phyloP scores from a whole-genome alignment of 108 stramenopile genomes.

The Nitzschia sp. region DNA sequence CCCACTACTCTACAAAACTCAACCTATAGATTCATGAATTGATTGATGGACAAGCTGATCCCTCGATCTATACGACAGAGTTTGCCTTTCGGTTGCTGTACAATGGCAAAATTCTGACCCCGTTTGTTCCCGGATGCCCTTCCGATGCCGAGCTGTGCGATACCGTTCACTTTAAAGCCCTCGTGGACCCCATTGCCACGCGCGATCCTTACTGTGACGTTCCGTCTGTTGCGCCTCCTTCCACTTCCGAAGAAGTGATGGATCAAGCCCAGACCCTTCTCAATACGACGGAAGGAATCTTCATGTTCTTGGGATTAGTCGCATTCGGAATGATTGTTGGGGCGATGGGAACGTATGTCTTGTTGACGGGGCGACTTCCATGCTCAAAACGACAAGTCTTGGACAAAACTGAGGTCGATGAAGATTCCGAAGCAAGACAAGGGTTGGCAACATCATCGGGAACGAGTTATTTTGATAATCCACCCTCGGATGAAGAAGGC shows the following conservation, averaged over 20 bases:
- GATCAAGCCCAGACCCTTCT: background rate
- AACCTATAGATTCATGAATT: slow-evolving; percentile 28
- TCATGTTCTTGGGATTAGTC: slow-evolving; percentile 1
- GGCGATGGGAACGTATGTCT: background rate
- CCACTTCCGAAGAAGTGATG: background rate
- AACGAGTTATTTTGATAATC: background rate
- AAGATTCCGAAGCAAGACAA: background rate
- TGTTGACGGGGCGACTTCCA: background rate
- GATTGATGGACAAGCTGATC: slow-evolving; percentile 29
- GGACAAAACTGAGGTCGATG: background rate
- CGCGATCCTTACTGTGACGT: slow-evolving; percentile 39
- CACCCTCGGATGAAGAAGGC: background rate
- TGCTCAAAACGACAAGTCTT: background rate
- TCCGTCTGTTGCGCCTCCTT: background rate
- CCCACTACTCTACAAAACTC: background rate
- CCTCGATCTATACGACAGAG: slow-evolving; percentile 22
- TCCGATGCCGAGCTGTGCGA: slow-evolving; percentile 62
- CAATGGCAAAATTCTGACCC: slow-evolving; percentile 73
- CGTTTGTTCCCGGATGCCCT: slow-evolving; percentile 52
- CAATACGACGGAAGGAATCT: background rate
- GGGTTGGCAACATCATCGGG: background rate
- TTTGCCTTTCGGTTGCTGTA: slow-evolving; percentile 78
- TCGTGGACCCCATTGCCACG: slow-evolving; percentile 49
- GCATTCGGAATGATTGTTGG: slow-evolving; percentile 1
- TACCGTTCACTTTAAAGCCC: slow-evolving; percentile 39